Evolutionary conservation across 371 early-diverging fungal species (phyloP).

Genomic region (Mucor circinelloides): DNA sequence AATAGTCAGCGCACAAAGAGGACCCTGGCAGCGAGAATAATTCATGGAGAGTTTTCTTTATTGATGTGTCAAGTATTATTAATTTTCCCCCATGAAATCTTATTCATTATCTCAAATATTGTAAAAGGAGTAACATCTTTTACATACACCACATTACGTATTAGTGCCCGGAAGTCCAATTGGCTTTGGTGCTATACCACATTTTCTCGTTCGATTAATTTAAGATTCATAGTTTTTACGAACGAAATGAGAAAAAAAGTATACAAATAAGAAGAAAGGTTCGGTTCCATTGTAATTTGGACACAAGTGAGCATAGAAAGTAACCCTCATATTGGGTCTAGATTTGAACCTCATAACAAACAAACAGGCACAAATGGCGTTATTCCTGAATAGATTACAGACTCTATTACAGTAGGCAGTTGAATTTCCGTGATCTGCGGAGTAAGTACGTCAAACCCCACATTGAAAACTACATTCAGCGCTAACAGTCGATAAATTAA

Average conservation of each 20-base stretch:
- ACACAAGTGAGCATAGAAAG: neutral
- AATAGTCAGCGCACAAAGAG: neutral
- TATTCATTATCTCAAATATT: neutral
- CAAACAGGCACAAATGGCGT: neutral
- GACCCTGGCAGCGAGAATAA: too few species aligned
- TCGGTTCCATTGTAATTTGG: neutral
- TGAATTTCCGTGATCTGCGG: neutral
- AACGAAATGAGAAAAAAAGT: neutral
- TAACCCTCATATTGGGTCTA: neutral
- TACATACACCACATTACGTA: neutral
- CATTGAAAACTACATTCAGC: neutral
- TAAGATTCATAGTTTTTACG: conserved; percentile 3
- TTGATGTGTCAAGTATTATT: neutral
- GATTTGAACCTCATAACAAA: neutral
- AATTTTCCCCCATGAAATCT: neutral
- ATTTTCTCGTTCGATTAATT: neutral
- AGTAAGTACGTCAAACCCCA: neutral
- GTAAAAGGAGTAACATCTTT: too few species aligned
- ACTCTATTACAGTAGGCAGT: neutral
- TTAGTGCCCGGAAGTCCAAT: neutral
- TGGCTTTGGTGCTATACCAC: neutral
- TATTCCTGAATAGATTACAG: neutral
- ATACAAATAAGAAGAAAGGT: neutral
- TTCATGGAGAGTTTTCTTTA: neutral
- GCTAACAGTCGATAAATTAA: neutral